Evolutionary conservation across 352 stramenopile species (phyloP).

Genomic region (Aphanomyces invadans): DNA sequence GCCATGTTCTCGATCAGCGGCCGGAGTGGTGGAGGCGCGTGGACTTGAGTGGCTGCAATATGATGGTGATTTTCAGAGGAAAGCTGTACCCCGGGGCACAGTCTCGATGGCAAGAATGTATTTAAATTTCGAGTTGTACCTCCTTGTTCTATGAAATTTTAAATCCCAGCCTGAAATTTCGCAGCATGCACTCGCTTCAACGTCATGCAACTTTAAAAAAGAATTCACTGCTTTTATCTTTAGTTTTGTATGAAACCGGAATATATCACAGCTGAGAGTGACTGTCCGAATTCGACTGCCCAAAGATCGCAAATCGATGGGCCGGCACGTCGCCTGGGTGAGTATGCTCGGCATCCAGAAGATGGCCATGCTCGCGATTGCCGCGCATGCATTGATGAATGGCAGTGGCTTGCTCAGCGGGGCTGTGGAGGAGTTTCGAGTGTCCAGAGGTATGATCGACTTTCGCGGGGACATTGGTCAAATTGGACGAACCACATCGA

Average conservation of each 20-base stretch:
- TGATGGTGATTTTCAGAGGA: not conserved
- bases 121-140: not conserved
- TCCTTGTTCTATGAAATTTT: not conserved
- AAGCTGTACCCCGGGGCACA: constrained; percentile 9
- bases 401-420: too few species aligned
- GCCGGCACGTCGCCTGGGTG: not conserved
- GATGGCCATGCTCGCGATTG: too few species aligned
- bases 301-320: constrained; percentile 16
- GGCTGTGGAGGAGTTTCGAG: too few species aligned
- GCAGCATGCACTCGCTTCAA: not conserved
- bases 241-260: not conserved
- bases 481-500: too few species aligned
- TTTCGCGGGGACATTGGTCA: too few species aligned
- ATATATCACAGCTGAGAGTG: too few species aligned
- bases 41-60: constrained; percentile 9
- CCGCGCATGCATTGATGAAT: too few species aligned
- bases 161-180: too few species aligned
- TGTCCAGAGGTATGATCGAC: too few species aligned
- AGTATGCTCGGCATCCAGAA: not conserved
- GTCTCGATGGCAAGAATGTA: not conserved
- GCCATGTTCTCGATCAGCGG: constrained; percentile 27
- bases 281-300: too few species aligned
- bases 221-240: not conserved
- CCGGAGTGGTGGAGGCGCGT: not conserved
- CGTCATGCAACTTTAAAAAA: not conserved